These are phyloP conservation scores for Cyathus olla DNA, from an alignment of 1,284 basidiomycete species.

Conservation along the genomic window DNA sequence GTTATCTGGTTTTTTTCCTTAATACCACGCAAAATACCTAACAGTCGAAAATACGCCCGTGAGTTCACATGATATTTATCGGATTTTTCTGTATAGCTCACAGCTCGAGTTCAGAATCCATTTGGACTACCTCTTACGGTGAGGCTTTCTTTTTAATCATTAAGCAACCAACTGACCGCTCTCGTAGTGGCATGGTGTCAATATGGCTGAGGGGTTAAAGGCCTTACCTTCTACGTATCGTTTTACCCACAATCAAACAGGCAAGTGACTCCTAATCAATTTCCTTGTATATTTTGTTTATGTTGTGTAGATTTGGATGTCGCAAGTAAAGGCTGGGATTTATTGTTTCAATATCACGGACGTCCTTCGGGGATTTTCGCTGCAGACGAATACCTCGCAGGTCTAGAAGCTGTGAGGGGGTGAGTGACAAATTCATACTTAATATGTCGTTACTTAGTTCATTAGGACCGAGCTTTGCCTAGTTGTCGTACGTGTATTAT, in stretches of 20 bases:
- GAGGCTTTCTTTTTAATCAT: constrained; percentile 3
- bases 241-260: constrained; percentile 67
- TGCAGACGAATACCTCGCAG: constrained; percentile 70
- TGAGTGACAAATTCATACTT: constrained; percentile 33
- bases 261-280: constrained; percentile 33
- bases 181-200: constrained; percentile 65
- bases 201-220: constrained; percentile 70
- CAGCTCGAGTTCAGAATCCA: constrained; percentile 35
- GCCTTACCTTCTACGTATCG: constrained; percentile 65
- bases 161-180: background rate
- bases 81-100: constrained; percentile 7
- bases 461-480: constrained; percentile 65
- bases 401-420: constrained; percentile 64
- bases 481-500: constrained; percentile 57
- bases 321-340: constrained; percentile 65
- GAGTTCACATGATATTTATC: constrained; percentile 2
- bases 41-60: constrained; percentile 36
- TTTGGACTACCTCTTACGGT: constrained; percentile 48
- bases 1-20: background rate
- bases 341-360: constrained; percentile 71
- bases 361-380: constrained; percentile 69
- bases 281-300: background rate
- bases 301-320: constrained; percentile 55
- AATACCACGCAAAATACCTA: too few relatives aligned
- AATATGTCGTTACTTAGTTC: constrained; percentile 3